phyloP scores from a whole-genome alignment of 2,329 filamentous ascomycete species.

The Colletotrichum sp. region DNA sequence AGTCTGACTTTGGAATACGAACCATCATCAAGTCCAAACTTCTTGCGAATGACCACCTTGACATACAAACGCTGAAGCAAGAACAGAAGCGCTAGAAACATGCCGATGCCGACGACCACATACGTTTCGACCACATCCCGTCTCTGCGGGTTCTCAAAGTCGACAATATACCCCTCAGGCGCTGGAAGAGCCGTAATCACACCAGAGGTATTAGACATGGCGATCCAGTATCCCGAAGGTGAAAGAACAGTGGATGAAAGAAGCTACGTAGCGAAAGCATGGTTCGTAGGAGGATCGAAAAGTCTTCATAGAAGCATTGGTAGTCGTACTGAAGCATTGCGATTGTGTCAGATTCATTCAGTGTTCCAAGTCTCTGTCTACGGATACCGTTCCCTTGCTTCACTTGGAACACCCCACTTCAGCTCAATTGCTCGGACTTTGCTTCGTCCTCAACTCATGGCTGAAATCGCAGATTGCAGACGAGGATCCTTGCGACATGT shows the following conservation, averaged over 20 bases:
- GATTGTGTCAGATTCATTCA: not conserved
- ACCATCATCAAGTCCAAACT: constrained; percentile 32
- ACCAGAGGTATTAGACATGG: not conserved
- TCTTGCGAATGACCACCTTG: constrained; percentile 25
- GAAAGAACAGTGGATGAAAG: not conserved
- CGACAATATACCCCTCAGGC: constrained; percentile 30
- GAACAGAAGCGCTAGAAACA: constrained; percentile 25
- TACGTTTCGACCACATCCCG: constrained; percentile 25
- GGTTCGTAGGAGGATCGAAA: not conserved
- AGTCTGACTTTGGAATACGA: too few relatives aligned
- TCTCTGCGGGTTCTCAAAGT: constrained; percentile 30
- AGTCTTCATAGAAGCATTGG: not conserved
- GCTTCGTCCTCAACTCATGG: not conserved
- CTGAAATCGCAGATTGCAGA: not conserved
- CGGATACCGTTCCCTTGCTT: not conserved
- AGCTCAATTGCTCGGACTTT: not conserved
- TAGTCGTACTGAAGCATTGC: not conserved
- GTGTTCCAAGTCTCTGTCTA: not conserved
- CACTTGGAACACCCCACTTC: not conserved
- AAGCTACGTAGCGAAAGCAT: not conserved
- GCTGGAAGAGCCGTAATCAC: constrained; percentile 24
- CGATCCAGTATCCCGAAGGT: not conserved
- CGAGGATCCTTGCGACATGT: not conserved
- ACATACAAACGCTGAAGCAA: constrained; percentile 31
- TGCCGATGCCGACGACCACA: constrained; percentile 25